phyloP scores from a whole-genome alignment of 257 asterid genomes.

The Galeopsis tetrahit region DNA sequence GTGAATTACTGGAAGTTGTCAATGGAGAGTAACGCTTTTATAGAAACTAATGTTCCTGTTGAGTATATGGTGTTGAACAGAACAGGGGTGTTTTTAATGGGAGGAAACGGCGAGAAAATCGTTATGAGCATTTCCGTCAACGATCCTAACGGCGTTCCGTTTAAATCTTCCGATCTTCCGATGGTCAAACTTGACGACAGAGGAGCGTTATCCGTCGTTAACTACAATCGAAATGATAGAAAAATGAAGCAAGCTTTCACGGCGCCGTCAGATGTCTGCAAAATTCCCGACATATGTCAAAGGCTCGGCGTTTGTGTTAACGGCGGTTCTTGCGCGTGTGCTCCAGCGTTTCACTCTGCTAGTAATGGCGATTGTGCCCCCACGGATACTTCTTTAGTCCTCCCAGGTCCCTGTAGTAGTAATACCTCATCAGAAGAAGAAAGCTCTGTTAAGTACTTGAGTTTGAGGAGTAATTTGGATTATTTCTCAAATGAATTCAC shows the following conservation, averaged over 20 bases:
- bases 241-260: conserved; percentile 34
- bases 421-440: conserved; percentile 27
- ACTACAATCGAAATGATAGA: conserved; percentile 8
- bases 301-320: conserved; percentile 56
- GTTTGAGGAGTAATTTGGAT: conserved; percentile 54
- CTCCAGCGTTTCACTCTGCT: conserved; percentile 51
- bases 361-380: conserved; percentile 50
- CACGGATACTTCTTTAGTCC: conserved; percentile 44
- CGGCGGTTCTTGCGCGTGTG: conserved; percentile 68
- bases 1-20: conserved; percentile 65
- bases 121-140: conserved; percentile 43
- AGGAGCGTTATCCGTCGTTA: conserved; percentile 50
- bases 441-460: conserved; percentile 41
- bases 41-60: conserved; percentile 36
- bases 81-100: conserved; percentile 63
- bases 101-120: conserved; percentile 39
- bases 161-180: conserved; percentile 33
- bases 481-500: conserved; percentile 69
- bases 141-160: conserved; percentile 18
- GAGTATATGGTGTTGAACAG: conserved; percentile 53
- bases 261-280: conserved; percentile 55
- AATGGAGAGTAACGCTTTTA: conserved; percentile 47
- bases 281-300: conserved; percentile 53
- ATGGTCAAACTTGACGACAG: conserved; percentile 44
- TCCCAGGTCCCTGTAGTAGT: conserved; percentile 48